A percentile compares a stretch with the other conserved stretches of the same genome.
phyloP scores from a whole-genome alignment of 2,329 filamentous ascomycete species.

The Sporothrix dimorphospora region DNA sequence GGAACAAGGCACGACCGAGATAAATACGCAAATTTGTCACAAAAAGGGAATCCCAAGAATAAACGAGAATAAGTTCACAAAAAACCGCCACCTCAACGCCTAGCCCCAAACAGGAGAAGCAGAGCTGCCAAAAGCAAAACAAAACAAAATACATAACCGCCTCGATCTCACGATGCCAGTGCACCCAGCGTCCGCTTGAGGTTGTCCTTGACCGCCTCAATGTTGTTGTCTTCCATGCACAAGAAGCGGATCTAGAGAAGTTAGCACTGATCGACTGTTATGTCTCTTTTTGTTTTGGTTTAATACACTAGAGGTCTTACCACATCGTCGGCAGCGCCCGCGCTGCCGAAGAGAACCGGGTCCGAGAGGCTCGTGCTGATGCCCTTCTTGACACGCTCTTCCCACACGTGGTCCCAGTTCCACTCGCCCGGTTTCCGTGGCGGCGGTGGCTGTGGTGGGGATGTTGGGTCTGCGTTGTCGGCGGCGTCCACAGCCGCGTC shows the following conservation, averaged over 20 bases:
- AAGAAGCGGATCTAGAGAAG: conserved; percentile 64
- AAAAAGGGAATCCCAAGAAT: background rate
- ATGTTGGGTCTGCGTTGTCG: background rate
- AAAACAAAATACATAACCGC: background rate
- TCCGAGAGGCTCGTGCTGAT: conserved; percentile 79
- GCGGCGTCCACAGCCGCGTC: background rate
- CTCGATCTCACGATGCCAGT: background rate
- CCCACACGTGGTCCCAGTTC: conserved; percentile 99
- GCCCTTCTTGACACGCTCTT: conserved; percentile 80
- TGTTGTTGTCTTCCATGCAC: conserved; percentile 61
- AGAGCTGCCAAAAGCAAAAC: no score
- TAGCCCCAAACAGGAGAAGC: background rate
- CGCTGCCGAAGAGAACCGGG: conserved; percentile 72
- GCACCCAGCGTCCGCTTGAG: conserved; percentile 55
- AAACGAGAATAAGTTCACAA: background rate
- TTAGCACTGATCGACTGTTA: background rate
- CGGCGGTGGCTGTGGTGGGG: background rate
- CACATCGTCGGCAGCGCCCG: conserved; percentile 67
- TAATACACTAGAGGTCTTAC: conserved; percentile 51
- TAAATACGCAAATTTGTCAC: background rate
- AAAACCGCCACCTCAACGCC: background rate
- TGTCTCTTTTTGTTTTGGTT: background rate
- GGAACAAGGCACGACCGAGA: background rate
- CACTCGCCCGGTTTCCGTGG: conserved; percentile 71
- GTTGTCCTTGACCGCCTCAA: conserved; percentile 62